Conservation (phyloP, 169 alveolate species). For the Plasmodium gaboni region DNA sequence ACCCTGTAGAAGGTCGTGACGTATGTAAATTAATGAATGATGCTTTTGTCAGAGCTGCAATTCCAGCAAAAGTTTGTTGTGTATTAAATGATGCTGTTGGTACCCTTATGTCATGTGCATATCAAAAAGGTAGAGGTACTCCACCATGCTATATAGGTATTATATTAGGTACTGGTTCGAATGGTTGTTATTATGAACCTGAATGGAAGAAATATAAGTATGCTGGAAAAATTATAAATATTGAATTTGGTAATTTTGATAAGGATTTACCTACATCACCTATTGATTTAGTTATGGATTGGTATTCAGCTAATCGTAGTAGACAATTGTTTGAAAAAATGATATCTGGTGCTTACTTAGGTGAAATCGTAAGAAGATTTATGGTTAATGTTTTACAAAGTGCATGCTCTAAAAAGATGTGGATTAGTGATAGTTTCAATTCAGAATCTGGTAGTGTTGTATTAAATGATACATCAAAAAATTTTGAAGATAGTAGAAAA, state of each 20-base stretch:
- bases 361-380: slow-evolving; percentile 89
- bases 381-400: slow-evolving; percentile 84
- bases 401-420: slow-evolving; percentile 86
- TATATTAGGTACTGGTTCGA: slow-evolving; percentile 92
- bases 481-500: slow-evolving; percentile 76
- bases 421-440: slow-evolving; percentile 83
- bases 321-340: slow-evolving; percentile 90
- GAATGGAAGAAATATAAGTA: slow-evolving; percentile 87
- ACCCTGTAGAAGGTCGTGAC: slow-evolving; percentile 93
- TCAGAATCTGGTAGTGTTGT: slow-evolving; percentile 83
- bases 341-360: slow-evolving; percentile 92
- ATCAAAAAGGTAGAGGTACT: slow-evolving; percentile 83
- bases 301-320: slow-evolving; percentile 89
- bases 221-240: slow-evolving; percentile 88
- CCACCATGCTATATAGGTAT: slow-evolving; percentile 90
- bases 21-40: slow-evolving; percentile 88
- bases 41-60: slow-evolving; percentile 86
- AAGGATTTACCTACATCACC: slow-evolving; percentile 89
- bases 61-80: slow-evolving; percentile 87
- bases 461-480: slow-evolving; percentile 82
- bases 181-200: slow-evolving; percentile 92
- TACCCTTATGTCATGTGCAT: slow-evolving; percentile 91
- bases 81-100: slow-evolving; percentile 93
- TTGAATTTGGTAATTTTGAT: slow-evolving; percentile 92
- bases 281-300: slow-evolving; percentile 87